A percentile compares a stretch with the other conserved stretches of the same genome.
Conservation (phyloP, 345 rosid genomes). For the Excoecaria cochinchinensis region DNA sequence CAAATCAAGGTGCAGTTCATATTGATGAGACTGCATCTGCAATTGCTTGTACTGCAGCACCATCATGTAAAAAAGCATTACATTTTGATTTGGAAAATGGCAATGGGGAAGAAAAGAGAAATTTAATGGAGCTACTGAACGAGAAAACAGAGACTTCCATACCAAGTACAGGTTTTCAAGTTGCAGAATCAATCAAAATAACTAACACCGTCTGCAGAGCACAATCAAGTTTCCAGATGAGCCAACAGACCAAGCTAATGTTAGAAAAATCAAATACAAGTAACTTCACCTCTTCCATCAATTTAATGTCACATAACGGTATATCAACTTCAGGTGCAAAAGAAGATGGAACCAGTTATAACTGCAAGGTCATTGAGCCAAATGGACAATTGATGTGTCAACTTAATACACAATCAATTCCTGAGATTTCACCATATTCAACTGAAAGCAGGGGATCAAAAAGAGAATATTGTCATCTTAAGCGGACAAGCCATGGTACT, state of each 20-base stretch:
- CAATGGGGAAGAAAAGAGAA: constrained; percentile 22
- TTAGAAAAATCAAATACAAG: constrained; percentile 30
- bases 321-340: constrained; percentile 18
- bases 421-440: constrained; percentile 22
- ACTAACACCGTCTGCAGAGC: constrained; percentile 22
- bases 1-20: constrained; percentile 31
- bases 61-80: constrained; percentile 56
- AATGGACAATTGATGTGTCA: constrained; percentile 26
- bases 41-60: constrained; percentile 24
- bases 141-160: constrained; percentile 8
- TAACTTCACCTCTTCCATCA: constrained; percentile 24
- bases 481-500: constrained; percentile 29
- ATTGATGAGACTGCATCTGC: constrained; percentile 15
- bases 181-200: constrained; percentile 21
- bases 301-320: constrained; percentile 26
- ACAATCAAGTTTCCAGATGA: constrained; percentile 26
- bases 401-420: constrained; percentile 28
- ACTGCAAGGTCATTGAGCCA: constrained; percentile 25
- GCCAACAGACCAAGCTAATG: constrained; percentile 30
- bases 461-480: constrained; percentile 39
- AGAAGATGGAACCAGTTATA: not conserved
- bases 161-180: constrained; percentile 26
- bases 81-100: constrained; percentile 51
- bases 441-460: constrained; percentile 43
- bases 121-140: constrained; percentile 20